Conservation (phyloP, 2,329 filamentous ascomycete genomes). For the Epichloe gansuensis region DNA sequence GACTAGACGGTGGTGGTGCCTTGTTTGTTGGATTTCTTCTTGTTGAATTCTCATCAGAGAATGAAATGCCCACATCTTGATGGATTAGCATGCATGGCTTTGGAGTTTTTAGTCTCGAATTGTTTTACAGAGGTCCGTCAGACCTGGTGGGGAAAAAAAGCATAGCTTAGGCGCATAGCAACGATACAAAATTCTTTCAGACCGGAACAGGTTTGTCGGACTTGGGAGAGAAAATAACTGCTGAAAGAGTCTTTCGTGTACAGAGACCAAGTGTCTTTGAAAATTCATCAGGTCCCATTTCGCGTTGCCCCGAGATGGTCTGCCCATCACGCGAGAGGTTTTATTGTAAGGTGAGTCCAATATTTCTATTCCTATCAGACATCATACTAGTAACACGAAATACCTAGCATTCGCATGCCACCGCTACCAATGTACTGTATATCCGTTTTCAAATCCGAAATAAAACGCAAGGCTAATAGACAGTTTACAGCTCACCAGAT, state of each 20-base stretch:
- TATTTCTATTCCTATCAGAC: not conserved
- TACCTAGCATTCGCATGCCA: conserved; percentile 1
- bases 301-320: no score
- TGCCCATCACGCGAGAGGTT: not conserved
- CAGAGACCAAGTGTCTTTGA: no score
- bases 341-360: not conserved
- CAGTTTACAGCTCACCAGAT: conserved; percentile 36
- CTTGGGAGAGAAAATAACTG: not conserved
- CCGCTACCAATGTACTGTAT: not conserved
- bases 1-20: not conserved
- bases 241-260: no score
- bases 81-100: conserved; percentile 9
- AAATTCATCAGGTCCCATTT: no score
- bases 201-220: not conserved
- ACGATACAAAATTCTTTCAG: not conserved
- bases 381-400: not conserved
- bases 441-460: not conserved
- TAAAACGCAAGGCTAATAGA: conserved; percentile 10
- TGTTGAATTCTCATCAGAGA: not conserved
- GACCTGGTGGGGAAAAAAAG: not conserved
- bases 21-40: not conserved
- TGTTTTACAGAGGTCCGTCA: not conserved
- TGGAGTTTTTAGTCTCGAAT: conserved; percentile 8
- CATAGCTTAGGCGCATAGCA: not conserved
- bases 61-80: not conserved